These are phyloP conservation scores for Datisca glomerata DNA, from an alignment of 306 rosid species.

Conservation along the genomic window DNA sequence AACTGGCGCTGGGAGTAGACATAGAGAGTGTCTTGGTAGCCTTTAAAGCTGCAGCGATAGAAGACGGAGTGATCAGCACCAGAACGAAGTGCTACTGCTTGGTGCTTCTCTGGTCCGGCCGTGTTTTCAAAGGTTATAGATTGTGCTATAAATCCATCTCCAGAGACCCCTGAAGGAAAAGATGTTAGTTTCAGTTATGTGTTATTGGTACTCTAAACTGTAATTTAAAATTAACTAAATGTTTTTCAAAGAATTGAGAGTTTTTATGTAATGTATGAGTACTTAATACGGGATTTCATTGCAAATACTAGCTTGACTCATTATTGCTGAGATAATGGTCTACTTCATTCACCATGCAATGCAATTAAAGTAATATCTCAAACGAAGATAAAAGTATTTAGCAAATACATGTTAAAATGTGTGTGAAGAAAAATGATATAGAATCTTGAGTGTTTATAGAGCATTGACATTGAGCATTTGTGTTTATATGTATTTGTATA, in stretches of 20 bases:
- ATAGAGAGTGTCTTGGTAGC: slow-evolving; percentile 77
- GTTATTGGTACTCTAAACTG: not conserved
- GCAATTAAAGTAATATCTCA: too few relatives aligned
- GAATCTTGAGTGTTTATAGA: too few relatives aligned
- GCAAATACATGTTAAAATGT: too few relatives aligned
- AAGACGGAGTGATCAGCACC: slow-evolving; percentile 52
- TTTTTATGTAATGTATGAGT: not conserved
- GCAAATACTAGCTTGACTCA: not conserved
- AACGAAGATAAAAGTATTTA: too few relatives aligned
- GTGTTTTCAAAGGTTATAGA: slow-evolving; percentile 80
- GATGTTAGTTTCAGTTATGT: not conserved
- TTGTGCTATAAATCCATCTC: slow-evolving; percentile 56
- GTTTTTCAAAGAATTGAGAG: not conserved
- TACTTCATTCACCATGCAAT: too few relatives aligned
- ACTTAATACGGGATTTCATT: too few relatives aligned
- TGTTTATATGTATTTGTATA: too few relatives aligned
- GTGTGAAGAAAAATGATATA: too few relatives aligned
- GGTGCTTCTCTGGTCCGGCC: slow-evolving; percentile 64
- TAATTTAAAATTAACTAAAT: too few relatives aligned
- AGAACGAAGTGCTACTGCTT: slow-evolving; percentile 71
- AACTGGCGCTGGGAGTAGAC: slow-evolving; percentile 59
- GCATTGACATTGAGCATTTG: too few relatives aligned
- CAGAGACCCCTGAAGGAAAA: slow-evolving; percentile 35
- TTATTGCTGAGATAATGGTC: too few relatives aligned
- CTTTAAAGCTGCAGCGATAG: slow-evolving; percentile 61